Evolutionary conservation across 2,329 filamentous ascomycete genomes (phyloP), one percentile per base, ranked within the genome.

Genomic region (Penicillium janthinellum): DNA sequence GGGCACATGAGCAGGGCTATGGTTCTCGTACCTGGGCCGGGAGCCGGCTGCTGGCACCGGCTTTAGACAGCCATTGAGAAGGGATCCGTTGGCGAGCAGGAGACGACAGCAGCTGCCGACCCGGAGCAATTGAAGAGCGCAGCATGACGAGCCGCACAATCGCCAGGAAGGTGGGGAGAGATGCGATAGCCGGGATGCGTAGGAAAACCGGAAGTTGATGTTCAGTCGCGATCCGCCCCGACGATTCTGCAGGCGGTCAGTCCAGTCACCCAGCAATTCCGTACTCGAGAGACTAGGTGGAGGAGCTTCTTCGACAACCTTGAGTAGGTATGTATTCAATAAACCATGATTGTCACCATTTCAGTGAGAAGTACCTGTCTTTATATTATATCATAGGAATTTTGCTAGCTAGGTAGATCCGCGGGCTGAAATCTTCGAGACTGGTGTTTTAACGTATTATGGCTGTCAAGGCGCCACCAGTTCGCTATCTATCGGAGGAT

Each of bases 101-200:
- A 63, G 72, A 72, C 59, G 74, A 71, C 71, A 78, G 71, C 65
- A 78, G 65, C 67, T 75, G 74, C 66, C 78, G 81, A 72, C 79
- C 75, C 66, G 80, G 75, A 65, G 75, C 71, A 75, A 84, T 76
- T 71, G 82, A 82, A 70, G 79, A 79, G 76, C 82, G 82, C 81
- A 84, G 80, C 83, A 85, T 84, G 69, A 71, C 79, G 78, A 73
- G 80, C 81, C 77, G 77, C 75, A 74, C 73, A 71, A 70, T 72
- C 69, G 67, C 67, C 69, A 67, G 67, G 60, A 60, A 65, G 61
- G 64, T 64, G 66, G 67, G 64, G 64, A 53, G 67, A 64, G 61
- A 64, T 68, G 62, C 65, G 58, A 63, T 63, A 62, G 60, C 25
- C 63, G 67, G 60, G 64, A 63, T 69, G 70, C 59, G 67, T 70